Conservation (phyloP, 2,329 filamentous ascomycete species). For the Colletotrichum melonis region DNA sequence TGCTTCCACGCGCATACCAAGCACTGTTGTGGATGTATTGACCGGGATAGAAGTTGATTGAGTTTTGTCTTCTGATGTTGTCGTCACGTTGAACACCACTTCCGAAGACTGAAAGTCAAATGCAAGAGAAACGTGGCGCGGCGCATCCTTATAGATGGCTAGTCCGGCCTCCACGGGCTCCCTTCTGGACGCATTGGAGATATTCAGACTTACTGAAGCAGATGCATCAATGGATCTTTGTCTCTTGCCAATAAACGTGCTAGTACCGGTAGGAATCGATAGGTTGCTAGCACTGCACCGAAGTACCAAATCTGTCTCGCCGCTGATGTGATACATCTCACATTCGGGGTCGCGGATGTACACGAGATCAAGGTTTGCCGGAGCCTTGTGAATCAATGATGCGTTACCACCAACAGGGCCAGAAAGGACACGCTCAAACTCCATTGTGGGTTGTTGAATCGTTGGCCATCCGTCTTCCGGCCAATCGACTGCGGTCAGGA, state of each 20-base stretch:
- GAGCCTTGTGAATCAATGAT: not conserved
- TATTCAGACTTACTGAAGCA: not conserved
- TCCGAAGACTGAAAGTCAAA: constrained; percentile 2
- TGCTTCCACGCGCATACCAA: not conserved
- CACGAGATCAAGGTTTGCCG: not conserved
- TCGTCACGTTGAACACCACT: not conserved
- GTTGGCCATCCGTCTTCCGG: constrained; percentile 18
- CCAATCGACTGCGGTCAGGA: constrained; percentile 15
- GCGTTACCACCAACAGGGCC: not conserved
- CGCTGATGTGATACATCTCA: not conserved
- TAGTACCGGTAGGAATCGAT: not conserved
- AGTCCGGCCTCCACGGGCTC: constrained; percentile 5
- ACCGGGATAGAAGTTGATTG: not conserved
- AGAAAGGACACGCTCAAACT: not conserved
- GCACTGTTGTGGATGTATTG: not conserved
- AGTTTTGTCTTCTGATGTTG: not conserved
- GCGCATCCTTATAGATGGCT: constrained; percentile 25
- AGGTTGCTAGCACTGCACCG: not conserved
- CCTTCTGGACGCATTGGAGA: not conserved
- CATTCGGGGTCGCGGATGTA: constrained; percentile 13
- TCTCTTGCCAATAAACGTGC: constrained; percentile 17
- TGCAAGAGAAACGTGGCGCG: not conserved
- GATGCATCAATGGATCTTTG: constrained; percentile 13
- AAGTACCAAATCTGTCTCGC: not conserved
- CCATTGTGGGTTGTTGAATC: constrained; percentile 4